Base-by-base conservation (phyloP, 306 rosid species). In the Gastrolobium bilobum region DNA sequence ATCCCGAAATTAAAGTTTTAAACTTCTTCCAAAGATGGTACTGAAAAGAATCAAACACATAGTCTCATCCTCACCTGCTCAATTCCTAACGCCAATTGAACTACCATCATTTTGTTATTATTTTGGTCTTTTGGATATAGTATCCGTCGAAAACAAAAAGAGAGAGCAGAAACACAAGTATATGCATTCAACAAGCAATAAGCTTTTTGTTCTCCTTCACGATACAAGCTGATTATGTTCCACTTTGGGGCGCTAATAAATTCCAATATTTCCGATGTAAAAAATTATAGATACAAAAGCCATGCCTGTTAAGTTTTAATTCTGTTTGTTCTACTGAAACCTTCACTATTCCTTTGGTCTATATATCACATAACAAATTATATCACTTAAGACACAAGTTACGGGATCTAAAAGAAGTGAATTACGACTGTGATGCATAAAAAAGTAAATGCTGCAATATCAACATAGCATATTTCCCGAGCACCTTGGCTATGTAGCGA, bases 321-420 rank as follows among this genome's bases (percentile, higher is more conserved):
- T 60, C 56, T 72, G 63, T 68, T 59, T 37, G 43, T 20, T 75
- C 61, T 2, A 47, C 35, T 35, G 13, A 66, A 78, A 59, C 56
- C 59, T 68, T 39, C 60, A 56, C 56, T 48, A 31, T 47, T 42
- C 14, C 30, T 31, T 37, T 62, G n/a, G 54, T 20, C 26, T 64
- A 69, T 70, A 52, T 10, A 14, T 64, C 34, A 64, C 47, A 29
- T 30, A 51, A 46, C 43, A 58, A 7, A 53, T 30, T 66, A 20
- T 52, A 61, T 15, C 48, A 75, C 31, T 47, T 1, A 42, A 73
- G 54, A 26, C 9, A 5, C 51, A 26, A 43, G 54, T 43, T 47
- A 50, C 51, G 54, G 71, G 70, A 58, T 72, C 81, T 44, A 61
- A 35, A 77, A 77, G 57, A 78, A 57, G 46, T 10, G 39, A 76